Percentiles rank a stretch among this genome's conserved stretches.
Conservation (phyloP, 2,329 filamentous ascomycete species). For the Fusarium longipes region DNA sequence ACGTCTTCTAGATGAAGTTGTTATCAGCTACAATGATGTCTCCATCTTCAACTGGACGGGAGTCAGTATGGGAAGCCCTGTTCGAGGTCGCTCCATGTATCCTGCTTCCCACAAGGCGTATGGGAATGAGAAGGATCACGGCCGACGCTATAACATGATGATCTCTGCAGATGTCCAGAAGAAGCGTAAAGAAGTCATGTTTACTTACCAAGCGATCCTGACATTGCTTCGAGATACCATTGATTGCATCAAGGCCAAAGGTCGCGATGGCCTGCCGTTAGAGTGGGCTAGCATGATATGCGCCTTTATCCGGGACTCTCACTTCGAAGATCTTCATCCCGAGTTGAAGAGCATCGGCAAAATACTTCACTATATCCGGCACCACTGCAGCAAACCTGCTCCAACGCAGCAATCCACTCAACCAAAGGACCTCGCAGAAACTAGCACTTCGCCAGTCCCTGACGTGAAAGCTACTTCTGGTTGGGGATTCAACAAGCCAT, state of each 20-base stretch:
- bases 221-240: slow-evolving; percentile 4
- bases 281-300: background rate
- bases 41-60: slow-evolving; percentile 5
- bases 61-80: background rate
- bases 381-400: background rate
- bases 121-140: background rate
- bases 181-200: background rate
- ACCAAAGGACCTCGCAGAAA: background rate
- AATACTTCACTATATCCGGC: background rate
- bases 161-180: background rate
- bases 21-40: slow-evolving; percentile 3
- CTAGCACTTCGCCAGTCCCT: background rate
- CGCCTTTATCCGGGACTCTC: background rate
- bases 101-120: background rate
- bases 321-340: background rate
- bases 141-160: slow-evolving; percentile 5
- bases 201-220: background rate
- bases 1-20: background rate
- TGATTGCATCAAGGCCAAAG: background rate
- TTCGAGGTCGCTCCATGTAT: slow-evolving; percentile 5
- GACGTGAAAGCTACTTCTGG: background rate
- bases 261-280: background rate
- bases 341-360: background rate
- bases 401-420: background rate
- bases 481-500: background rate